These are phyloP conservation scores for Biancaea sappan DNA, from an alignment of 306 rosid genomes.

Conservation along the genomic window DNA sequence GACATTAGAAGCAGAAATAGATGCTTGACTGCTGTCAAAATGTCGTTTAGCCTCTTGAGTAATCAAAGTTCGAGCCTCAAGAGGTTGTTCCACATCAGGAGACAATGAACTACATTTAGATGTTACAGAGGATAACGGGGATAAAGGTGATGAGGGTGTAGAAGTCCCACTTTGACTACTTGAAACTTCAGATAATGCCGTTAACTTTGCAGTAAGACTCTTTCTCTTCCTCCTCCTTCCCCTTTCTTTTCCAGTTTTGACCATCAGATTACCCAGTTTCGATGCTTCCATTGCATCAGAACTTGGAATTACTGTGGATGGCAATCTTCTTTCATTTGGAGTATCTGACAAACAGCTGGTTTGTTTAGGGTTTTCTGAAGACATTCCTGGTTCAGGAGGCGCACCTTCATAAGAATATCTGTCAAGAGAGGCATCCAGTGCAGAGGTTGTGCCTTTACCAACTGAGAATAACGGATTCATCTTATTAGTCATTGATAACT, in stretches of 20 bases:
- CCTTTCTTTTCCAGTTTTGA: conserved; percentile 73
- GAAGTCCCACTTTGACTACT: conserved; percentile 98
- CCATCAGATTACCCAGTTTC: conserved; percentile 50
- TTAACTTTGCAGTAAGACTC: conserved; percentile 53
- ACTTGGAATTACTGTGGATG: conserved; percentile 40
- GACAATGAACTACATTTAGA: conserved; percentile 49
- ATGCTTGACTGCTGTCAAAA: conserved; percentile 38
- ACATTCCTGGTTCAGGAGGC: conserved; percentile 33
- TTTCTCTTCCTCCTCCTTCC: conserved; percentile 76
- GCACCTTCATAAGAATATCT: conserved; percentile 39
- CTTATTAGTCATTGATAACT: conserved; percentile 48
- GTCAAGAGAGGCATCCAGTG: conserved; percentile 38
- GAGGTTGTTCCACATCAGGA: conserved; percentile 55
- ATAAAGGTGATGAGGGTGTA: conserved; percentile 91
- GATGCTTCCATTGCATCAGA: conserved; percentile 49
- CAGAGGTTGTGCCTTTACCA: conserved; percentile 37
- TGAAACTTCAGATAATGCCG: conserved; percentile 74
- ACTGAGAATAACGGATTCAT: conserved; percentile 38
- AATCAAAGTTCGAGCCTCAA: conserved; percentile 43
- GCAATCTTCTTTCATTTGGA: conserved; percentile 41
- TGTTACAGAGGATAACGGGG: conserved; percentile 56
- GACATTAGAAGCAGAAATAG: conserved; percentile 38
- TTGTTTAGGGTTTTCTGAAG: conserved; percentile 38
- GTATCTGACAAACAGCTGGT: conserved; percentile 37
- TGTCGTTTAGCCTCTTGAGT: conserved; percentile 35